phyloP scores from a whole-genome alignment of 495 filamentous ascomycete genomes.

The Neurospora africana region DNA sequence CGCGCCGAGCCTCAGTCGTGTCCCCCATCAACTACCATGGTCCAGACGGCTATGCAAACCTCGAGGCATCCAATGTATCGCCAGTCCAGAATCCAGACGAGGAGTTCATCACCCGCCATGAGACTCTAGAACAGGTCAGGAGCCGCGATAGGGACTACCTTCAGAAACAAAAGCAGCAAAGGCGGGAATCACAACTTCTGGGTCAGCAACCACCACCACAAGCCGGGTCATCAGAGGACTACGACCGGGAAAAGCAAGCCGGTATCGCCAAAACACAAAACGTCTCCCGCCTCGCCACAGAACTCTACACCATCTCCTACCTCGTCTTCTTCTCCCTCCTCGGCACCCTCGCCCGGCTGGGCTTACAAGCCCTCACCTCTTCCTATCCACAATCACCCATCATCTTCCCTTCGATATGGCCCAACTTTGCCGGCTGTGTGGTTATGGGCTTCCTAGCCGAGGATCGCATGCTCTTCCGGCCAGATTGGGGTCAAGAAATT shows the following conservation, averaged over 20 bases:
- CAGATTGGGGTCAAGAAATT: constrained; percentile 53
- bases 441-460: constrained; percentile 77
- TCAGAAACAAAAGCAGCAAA: constrained; percentile 1
- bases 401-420: constrained; percentile 69
- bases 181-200: not conserved
- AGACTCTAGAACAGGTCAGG: constrained; percentile 20
- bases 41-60: constrained; percentile 38
- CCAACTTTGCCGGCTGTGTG: constrained; percentile 76
- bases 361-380: constrained; percentile 68
- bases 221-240: not conserved
- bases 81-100: constrained; percentile 37
- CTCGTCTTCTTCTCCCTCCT: constrained; percentile 79
- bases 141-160: constrained; percentile 15
- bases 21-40: constrained; percentile 26
- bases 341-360: constrained; percentile 77
- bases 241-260: not conserved
- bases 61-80: constrained; percentile 35
- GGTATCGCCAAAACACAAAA: not conserved
- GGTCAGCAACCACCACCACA: not conserved
- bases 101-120: constrained; percentile 17
- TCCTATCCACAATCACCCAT: constrained; percentile 74
- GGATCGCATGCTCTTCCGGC: constrained; percentile 65
- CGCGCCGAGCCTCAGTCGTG: constrained; percentile 1
- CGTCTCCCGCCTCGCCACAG: constrained; percentile 49
- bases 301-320: constrained; percentile 70